These are phyloP conservation scores for Collybia nuda DNA, from an alignment of 768 basidiomycete genomes.

Conservation along the genomic window DNA sequence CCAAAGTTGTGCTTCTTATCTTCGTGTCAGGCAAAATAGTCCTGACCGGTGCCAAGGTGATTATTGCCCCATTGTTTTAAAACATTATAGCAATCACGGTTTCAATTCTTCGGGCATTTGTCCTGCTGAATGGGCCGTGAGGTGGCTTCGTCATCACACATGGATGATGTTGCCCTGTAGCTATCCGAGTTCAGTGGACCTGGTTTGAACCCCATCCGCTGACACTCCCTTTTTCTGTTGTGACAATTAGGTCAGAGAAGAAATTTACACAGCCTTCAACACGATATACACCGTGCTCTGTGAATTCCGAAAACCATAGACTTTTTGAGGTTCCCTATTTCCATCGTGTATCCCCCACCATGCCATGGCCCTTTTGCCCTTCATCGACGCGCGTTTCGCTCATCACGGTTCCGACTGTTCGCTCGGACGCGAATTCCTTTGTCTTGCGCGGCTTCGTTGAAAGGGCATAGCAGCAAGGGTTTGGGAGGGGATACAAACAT, in stretches of 20 bases:
- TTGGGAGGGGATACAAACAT: slow-evolving; percentile 4
- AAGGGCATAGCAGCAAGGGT: slow-evolving; percentile 7
- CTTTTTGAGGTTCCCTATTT: not conserved
- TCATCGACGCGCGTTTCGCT: slow-evolving; percentile 12
- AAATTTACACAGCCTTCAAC: slow-evolving; percentile 99
- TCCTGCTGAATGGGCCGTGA: slow-evolving; percentile 7
- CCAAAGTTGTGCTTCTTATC: slow-evolving; percentile 97
- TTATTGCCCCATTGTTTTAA: slow-evolving; percentile 23
- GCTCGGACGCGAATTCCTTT: not conserved
- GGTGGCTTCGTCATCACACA: slow-evolving; percentile 13
- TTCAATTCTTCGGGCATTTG: slow-evolving; percentile 7
- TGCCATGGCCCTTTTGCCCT: slow-evolving; percentile 11
- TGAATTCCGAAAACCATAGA: slow-evolving; percentile 88
- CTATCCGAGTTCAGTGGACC: slow-evolving; percentile 31
- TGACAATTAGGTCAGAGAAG: slow-evolving; percentile 83
- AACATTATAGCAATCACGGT: slow-evolving; percentile 13
- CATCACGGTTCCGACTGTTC: slow-evolving; percentile 4
- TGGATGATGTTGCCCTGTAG: slow-evolving; percentile 30
- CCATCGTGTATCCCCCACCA: slow-evolving; percentile 1
- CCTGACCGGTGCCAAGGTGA: slow-evolving; percentile 97
- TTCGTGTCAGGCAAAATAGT: slow-evolving; percentile 99
- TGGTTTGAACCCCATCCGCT: slow-evolving; percentile 49
- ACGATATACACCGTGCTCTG: slow-evolving; percentile 97
- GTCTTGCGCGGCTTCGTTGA: slow-evolving; percentile 4
- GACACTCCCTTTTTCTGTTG: slow-evolving; percentile 37